phyloP scores from a whole-genome alignment of 345 rosid species.

The Acer negundo region DNA sequence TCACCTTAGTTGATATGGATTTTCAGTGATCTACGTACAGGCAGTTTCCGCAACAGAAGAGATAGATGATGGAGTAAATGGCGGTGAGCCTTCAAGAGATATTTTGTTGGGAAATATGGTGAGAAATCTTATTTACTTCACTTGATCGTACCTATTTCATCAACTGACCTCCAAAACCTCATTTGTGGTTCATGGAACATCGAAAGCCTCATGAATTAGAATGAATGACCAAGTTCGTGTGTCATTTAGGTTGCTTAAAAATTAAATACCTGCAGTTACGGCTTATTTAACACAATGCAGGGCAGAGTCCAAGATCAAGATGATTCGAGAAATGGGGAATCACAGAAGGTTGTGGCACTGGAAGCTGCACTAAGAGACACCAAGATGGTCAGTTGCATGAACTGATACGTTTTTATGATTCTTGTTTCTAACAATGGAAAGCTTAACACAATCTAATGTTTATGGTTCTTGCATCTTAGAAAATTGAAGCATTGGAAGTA shows the following conservation, averaged over 20 bases:
- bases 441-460: slow-evolving; percentile 1
- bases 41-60: slow-evolving; percentile 37
- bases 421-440: slow-evolving; percentile 3
- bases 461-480: slow-evolving; percentile 25
- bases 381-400: slow-evolving; percentile 32
- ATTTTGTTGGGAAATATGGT: slow-evolving; percentile 14
- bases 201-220: no score
- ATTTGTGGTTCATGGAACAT: no score
- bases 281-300: slow-evolving; percentile 19
- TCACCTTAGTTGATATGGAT: not conserved
- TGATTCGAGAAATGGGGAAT: slow-evolving; percentile 5
- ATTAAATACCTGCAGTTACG: not conserved
- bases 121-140: slow-evolving; percentile 6
- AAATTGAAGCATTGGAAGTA: slow-evolving; percentile 44
- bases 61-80: slow-evolving; percentile 20
- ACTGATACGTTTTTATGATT: not conserved
- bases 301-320: slow-evolving; percentile 17
- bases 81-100: slow-evolving; percentile 24
- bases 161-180: not conserved
- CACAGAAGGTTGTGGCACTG: slow-evolving; percentile 27
- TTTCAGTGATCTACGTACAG: slow-evolving; percentile 30
- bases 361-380: slow-evolving; percentile 33
- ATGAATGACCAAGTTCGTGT: no score
- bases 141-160: not conserved
- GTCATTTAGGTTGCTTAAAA: no score